Evolutionary conservation across 495 filamentous ascomycete genomes (phyloP).

Genomic region (Cairneyella variabilis): DNA sequence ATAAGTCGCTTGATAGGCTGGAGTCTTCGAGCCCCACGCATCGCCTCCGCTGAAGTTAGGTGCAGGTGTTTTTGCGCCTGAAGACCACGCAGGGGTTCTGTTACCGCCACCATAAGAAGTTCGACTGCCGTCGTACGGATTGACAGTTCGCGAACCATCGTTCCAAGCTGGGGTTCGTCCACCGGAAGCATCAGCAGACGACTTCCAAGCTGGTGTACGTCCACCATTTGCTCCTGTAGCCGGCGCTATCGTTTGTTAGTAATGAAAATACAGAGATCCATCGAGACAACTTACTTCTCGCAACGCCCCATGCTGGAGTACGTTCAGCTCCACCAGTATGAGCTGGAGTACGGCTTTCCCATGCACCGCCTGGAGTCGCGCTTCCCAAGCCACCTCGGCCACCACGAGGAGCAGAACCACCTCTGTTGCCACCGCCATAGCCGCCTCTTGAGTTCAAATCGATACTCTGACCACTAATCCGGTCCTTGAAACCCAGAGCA

Average conservation of each 20-base stretch:
- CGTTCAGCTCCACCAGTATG: slow-evolving; percentile 54
- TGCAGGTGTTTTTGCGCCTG: slow-evolving; percentile 69
- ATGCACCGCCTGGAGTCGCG: slow-evolving; percentile 30
- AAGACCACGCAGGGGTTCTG: slow-evolving; percentile 60
- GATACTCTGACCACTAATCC: slow-evolving; percentile 67
- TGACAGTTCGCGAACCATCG: slow-evolving; percentile 69
- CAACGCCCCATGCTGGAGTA: slow-evolving; percentile 66
- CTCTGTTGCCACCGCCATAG: slow-evolving; percentile 39
- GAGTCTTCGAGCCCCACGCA: slow-evolving; percentile 72
- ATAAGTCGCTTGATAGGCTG: slow-evolving; percentile 48
- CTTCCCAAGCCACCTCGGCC: slow-evolving; percentile 32
- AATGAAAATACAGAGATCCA: background rate
- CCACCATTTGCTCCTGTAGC: slow-evolving; percentile 56
- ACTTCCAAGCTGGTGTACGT: slow-evolving; percentile 64
- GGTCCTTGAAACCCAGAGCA: slow-evolving; percentile 77
- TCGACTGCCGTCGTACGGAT: slow-evolving; percentile 75
- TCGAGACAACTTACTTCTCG: slow-evolving; percentile 49
- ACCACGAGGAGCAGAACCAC: slow-evolving; percentile 35
- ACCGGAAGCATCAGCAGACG: slow-evolving; percentile 47
- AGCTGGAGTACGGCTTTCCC: slow-evolving; percentile 68
- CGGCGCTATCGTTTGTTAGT: slow-evolving; percentile 36
- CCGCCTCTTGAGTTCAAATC: slow-evolving; percentile 60
- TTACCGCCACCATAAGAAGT: slow-evolving; percentile 67
- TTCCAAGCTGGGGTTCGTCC: slow-evolving; percentile 74
- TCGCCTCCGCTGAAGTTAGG: slow-evolving; percentile 55